Evolutionary conservation across 2,329 filamentous ascomycete species (phyloP), one percentile per base, ranked within the genome.

Genomic region (Trichothecium roseum): DNA sequence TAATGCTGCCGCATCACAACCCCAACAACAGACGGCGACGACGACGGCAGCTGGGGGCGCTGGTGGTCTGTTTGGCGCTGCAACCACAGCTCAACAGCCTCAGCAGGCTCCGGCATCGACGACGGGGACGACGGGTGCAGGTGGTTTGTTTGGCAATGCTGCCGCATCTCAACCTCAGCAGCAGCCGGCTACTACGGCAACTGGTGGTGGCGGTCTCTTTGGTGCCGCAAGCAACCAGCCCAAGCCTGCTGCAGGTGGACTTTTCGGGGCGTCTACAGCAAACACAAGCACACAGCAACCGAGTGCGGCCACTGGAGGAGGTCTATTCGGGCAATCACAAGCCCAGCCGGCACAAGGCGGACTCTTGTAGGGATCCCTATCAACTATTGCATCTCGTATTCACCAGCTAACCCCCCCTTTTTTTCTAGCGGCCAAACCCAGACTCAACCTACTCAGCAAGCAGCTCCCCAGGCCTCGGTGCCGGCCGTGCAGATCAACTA

Each of bases 401-500:
- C 30, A 24, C n/a, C 18, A 36, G 20, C 47, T 54, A 45, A 50
- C n/a, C n/a, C n/a, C n/a, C n/a, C n/a, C n/a, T n/a, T n/a, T n/a
- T n/a, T n/a, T n/a, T n/a, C n/a, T 28, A 59, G 55, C 26, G 50
- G 52, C 14, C 50, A 55, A 41, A 38, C 42, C 12, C 52, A 56
- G 33, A 30, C 51, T 20, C 39, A 43, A 31, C 24, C 18, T 9
- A 8, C 16, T 13, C 52, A 51, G 36, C 49, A 49, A 32, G 40
- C 43, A 14, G 37, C 34, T 57, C 63, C 20, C 20, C 8, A 64
- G 42, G 50, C 69, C 34, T 68, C 72, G 43, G 69, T 79, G 13
- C 78, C 81, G 1, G 84, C 82, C 14, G 81, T 86, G 14, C 80
- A 83, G 49, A 83, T 94, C 48, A 84, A 91, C 56, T 61, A 84